A percentile compares a stretch with the other conserved stretches of the same genome.
phyloP scores from a whole-genome alignment of 768 basidiomycete genomes.

The Termitomyces sp. region DNA sequence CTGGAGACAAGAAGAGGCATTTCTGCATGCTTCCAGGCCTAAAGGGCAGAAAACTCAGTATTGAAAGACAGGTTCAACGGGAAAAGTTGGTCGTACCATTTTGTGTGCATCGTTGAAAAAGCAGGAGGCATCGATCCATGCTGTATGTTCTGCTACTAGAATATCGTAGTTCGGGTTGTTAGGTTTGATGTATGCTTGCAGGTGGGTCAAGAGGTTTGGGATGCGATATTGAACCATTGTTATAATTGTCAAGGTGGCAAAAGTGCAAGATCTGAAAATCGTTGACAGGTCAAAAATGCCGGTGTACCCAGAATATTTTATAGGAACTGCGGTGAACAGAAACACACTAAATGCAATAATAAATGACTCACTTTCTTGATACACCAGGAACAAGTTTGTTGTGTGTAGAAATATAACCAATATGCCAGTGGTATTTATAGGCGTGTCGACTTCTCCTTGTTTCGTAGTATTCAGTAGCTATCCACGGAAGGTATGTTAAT shows the following conservation, averaged over 20 bases:
- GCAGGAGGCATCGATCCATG: slow-evolving; percentile 8
- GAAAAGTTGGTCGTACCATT: not conserved
- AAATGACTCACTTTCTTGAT: too few species aligned
- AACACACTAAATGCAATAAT: too few species aligned
- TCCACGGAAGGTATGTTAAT: too few species aligned
- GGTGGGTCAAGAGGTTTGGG: not conserved
- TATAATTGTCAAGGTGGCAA: not conserved
- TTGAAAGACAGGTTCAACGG: not conserved
- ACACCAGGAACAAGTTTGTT: too few species aligned
- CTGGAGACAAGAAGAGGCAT: slow-evolving; percentile 6
- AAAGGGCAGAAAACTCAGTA: not conserved
- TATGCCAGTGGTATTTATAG: too few species aligned
- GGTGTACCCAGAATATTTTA: too few species aligned
- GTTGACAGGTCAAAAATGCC: too few species aligned
- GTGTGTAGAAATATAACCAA: too few species aligned
- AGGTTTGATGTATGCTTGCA: not conserved
- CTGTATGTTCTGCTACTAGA: slow-evolving; percentile 5
- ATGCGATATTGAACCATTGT: not conserved
- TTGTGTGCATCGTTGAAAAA: slow-evolving; percentile 2
- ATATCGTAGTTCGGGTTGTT: slow-evolving; percentile 4
- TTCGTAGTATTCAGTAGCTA: too few species aligned
- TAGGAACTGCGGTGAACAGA: too few species aligned
- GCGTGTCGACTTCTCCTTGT: too few species aligned
- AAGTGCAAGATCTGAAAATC: not conserved
- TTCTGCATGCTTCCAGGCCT: slow-evolving; percentile 9